These are phyloP conservation scores for Curvularia sp. DNA, from an alignment of 2,329 filamentous ascomycete genomes.

Conservation along the genomic window DNA sequence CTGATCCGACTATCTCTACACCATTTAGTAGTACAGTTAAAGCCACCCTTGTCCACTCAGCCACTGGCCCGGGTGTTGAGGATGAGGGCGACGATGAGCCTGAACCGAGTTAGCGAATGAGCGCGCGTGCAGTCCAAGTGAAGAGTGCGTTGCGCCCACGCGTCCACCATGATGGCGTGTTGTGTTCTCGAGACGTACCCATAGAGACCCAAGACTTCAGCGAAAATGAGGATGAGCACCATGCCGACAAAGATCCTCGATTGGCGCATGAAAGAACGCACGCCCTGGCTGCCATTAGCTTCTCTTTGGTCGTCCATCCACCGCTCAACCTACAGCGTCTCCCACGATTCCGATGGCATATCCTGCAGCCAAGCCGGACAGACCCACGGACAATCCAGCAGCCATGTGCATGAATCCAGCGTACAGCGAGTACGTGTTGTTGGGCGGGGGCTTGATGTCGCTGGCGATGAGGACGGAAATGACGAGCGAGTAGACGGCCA, in stretches of 20 bases:
- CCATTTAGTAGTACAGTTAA: conserved; percentile 42
- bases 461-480: conserved; percentile 95
- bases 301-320: not conserved
- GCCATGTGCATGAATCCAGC: conserved; percentile 93
- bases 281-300: conserved; percentile 62
- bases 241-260: conserved; percentile 97
- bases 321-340: conserved; percentile 70
- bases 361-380: conserved; percentile 51
- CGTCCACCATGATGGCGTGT: not conserved
- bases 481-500: conserved; percentile 96
- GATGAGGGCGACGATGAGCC: conserved; percentile 90
- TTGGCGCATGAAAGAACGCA: conserved; percentile 95
- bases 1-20: conserved; percentile 31
- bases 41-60: conserved; percentile 30
- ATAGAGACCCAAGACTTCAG: conserved; percentile 94
- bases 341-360: conserved; percentile 91
- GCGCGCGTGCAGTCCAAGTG: not conserved
- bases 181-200: conserved; percentile 68
- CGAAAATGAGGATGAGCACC: conserved; percentile 98
- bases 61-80: conserved; percentile 85
- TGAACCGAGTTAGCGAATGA: conserved; percentile 50
- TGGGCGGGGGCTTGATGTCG: conserved; percentile 77
- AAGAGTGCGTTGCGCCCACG: not conserved
- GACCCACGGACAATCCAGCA: conserved; percentile 79
- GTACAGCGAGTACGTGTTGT: conserved; percentile 79